A percentile compares a stretch with the other conserved stretches of the same genome.
Evolutionary conservation across 202 grass and related monocot genomes (phyloP).

Genomic region (Musa balbisiana): DNA sequence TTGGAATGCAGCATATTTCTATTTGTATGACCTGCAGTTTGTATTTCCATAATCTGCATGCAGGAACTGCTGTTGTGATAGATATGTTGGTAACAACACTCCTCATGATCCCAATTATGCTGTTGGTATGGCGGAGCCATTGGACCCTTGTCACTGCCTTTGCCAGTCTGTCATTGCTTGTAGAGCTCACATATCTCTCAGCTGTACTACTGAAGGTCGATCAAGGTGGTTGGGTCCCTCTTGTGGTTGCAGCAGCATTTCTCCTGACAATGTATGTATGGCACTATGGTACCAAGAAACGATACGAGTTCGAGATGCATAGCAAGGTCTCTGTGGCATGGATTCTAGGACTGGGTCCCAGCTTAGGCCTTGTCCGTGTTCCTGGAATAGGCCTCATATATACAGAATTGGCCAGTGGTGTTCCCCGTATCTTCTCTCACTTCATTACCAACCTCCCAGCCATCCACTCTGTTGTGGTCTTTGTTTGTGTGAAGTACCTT

Average conservation of each 20-base stretch:
- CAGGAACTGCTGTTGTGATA: slow-evolving; percentile 86
- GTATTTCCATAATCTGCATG: slow-evolving; percentile 12
- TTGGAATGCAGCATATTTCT: not conserved
- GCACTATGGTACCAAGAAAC: slow-evolving; percentile 83
- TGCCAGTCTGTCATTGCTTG: slow-evolving; percentile 59
- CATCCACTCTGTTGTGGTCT: slow-evolving; percentile 79
- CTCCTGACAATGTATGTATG: slow-evolving; percentile 89
- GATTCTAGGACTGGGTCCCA: slow-evolving; percentile 81
- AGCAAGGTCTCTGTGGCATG: slow-evolving; percentile 96
- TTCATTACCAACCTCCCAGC: slow-evolving; percentile 95
- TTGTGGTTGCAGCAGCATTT: slow-evolving; percentile 56
- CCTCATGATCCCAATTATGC: slow-evolving; percentile 84
- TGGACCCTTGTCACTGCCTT: slow-evolving; percentile 61
- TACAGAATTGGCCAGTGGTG: slow-evolving; percentile 75
- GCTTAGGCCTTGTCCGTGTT: slow-evolving; percentile 79
- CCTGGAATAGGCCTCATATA: slow-evolving; percentile 85
- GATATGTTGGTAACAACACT: slow-evolving; percentile 91
- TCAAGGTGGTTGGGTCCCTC: slow-evolving; percentile 86
- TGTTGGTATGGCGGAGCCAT: slow-evolving; percentile 86
- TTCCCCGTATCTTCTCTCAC: slow-evolving; percentile 83
- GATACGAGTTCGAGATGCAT: slow-evolving; percentile 91
- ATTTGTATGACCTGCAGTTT: not conserved
- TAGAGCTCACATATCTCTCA: slow-evolving; percentile 73
- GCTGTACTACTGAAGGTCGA: slow-evolving; percentile 75
- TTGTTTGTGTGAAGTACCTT: slow-evolving; percentile 90